Base-by-base conservation (phyloP, 1,139 yeast species). In the Candida sanyaensis region DNA sequence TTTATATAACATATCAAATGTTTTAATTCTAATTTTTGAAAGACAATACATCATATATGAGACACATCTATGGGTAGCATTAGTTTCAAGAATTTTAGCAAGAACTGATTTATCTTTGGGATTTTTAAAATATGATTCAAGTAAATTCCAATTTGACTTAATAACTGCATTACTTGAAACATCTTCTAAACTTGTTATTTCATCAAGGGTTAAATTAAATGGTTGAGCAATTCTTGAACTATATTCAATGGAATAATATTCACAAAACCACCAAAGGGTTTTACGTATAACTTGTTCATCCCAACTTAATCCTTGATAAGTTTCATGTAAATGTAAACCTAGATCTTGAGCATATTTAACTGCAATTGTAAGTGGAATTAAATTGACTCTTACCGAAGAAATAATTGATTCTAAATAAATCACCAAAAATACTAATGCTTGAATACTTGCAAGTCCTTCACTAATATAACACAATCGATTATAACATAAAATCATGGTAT, bases 311-410 rank as follows among this genome's bases (percentile, higher is more conserved):
- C 75, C 73, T 9, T 58, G 57, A 43, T 75, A 74, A 1, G 78
- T 63, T 53, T 85, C 89, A n/a, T 64, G 66, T 32, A 89, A 65
- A 56, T 86, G 87, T 26, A 87, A 64, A 0, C 93, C 93, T 46
- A 84, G 63, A 43, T 81, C 86, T 52, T 77, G 82, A 0, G 88
- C 86, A 53, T 73, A 75, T 46, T 88, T 68, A 2, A 80, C 72
- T 1, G 86, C 85, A 6, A 78, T 71, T 0, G 84, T 65, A 0
- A 75, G 60, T n/a, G 84, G 56, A 30, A 75, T 65, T 55, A 73
- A 76, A 28, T 75, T 71, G 31, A 65, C 63, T 29, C 76, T 77
- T 7, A 80, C 69, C 3, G 68, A 59, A 11, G 76, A 62, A 51
- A 73, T 60, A 32, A 73, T 66, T 5, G 68, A 62, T 43, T 80